Evolutionary conservation across 2,329 filamentous ascomycete genomes (phyloP).

Genomic region (Aspergillus pseudoterreus): DNA sequence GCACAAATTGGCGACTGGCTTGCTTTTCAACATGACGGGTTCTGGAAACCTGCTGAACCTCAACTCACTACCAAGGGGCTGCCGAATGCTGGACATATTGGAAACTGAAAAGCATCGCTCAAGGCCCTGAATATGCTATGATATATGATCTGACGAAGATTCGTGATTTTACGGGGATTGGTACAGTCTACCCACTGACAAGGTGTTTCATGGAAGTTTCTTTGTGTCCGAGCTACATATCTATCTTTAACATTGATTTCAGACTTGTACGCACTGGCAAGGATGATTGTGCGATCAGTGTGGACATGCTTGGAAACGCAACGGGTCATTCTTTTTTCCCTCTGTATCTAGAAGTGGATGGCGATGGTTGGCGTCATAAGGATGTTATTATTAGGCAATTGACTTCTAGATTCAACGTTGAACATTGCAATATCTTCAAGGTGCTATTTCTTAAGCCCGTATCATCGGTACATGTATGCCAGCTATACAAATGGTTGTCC

Average conservation of each 20-base stretch:
- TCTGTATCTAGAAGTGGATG: slow-evolving; percentile 12
- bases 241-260: background rate
- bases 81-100: slow-evolving; percentile 12
- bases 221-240: background rate
- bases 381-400: background rate
- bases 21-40: slow-evolving; percentile 3
- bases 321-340: background rate
- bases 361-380: slow-evolving; percentile 11
- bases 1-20: background rate
- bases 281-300: background rate
- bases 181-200: background rate
- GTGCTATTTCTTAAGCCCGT: no score
- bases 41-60: slow-evolving; percentile 10
- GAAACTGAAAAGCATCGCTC: slow-evolving; percentile 5
- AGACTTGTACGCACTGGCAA: background rate
- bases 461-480: no score
- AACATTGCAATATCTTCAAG: no score
- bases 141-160: slow-evolving; percentile 11
- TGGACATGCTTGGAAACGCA: background rate
- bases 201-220: background rate
- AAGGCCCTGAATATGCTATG: slow-evolving; percentile 4
- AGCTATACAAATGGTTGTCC: background rate
- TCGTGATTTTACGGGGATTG: background rate
- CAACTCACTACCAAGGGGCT: background rate
- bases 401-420: no score